Evolutionary conservation across 2,329 filamentous ascomycete species (phyloP).

Genomic region (Metarhizium brunneum): DNA sequence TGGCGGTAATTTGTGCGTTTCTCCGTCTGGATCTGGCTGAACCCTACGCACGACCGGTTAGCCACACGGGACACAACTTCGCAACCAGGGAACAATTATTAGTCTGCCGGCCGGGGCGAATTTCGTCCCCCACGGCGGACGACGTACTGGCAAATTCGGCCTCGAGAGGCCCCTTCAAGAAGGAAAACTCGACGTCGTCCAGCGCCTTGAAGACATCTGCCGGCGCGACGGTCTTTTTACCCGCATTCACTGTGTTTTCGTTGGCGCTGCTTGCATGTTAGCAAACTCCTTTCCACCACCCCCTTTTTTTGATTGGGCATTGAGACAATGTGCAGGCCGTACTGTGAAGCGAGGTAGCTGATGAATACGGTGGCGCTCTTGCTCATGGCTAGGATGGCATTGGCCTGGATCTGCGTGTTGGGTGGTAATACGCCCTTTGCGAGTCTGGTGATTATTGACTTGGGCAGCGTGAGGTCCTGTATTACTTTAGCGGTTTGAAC

Average conservation of each 20-base stretch:
- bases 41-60: constrained; percentile 37
- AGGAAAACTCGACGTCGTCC: constrained; percentile 68
- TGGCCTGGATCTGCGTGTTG: constrained; percentile 76
- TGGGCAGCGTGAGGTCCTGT: constrained; percentile 69
- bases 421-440: constrained; percentile 72
- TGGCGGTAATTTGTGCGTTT: constrained; percentile 67
- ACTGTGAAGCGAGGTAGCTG: constrained; percentile 69
- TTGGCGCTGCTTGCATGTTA: constrained; percentile 48
- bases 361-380: constrained; percentile 81
- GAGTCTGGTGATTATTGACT: constrained; percentile 70
- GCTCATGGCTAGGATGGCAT: constrained; percentile 68
- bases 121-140: not conserved
- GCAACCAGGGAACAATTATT: no score
- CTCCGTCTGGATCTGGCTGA: constrained; percentile 62
- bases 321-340: constrained; percentile 20
- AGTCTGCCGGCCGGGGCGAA: not conserved
- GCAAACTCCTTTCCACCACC: no score
- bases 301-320: no score
- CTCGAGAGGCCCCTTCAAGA: constrained; percentile 58
- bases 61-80: not conserved
- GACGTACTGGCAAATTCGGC: constrained; percentile 65
- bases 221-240: constrained; percentile 71
- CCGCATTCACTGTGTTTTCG: constrained; percentile 54
- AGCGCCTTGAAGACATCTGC: constrained; percentile 69
- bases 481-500: not conserved